Percentiles rank a stretch among this genome's conserved stretches.
Evolutionary conservation across 345 rosid genomes (phyloP).

Genomic region (Populus tremula): DNA sequence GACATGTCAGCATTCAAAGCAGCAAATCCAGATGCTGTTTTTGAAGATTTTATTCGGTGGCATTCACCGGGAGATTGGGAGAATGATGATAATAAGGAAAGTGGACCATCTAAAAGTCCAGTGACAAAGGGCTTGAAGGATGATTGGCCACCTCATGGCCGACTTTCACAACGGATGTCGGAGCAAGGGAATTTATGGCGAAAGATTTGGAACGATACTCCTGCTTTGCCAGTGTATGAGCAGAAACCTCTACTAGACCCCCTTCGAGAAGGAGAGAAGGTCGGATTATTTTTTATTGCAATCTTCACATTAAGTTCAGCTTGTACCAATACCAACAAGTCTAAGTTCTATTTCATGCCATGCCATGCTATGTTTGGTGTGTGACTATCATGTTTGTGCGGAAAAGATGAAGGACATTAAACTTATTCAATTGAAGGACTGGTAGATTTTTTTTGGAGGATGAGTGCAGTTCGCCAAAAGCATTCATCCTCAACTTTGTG

Average conservation of each 20-base stretch:
- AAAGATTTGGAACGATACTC: slow-evolving; percentile 84
- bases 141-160: slow-evolving; percentile 89
- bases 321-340: not conserved
- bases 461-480: not conserved
- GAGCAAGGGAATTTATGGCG: slow-evolving; percentile 87
- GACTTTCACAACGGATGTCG: slow-evolving; percentile 87
- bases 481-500: not conserved
- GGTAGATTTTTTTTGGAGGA: not conserved
- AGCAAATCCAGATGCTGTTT: slow-evolving; percentile 87
- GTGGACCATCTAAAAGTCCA: slow-evolving; percentile 40
- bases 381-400: not conserved
- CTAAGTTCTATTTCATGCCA: not conserved
- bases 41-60: slow-evolving; percentile 98
- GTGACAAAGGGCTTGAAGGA: slow-evolving; percentile 32
- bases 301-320: not conserved
- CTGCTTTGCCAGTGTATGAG: slow-evolving; percentile 67
- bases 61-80: slow-evolving; percentile 99
- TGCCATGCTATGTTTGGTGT: not conserved
- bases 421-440: not conserved
- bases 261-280: slow-evolving; percentile 93
- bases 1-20: slow-evolving; percentile 99
- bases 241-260: slow-evolving; percentile 91
- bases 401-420: not conserved
- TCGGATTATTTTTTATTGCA: slow-evolving; percentile 9
- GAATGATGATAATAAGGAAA: slow-evolving; percentile 34